phyloP scores from a whole-genome alignment of 495 filamentous ascomycete genomes.

The Lophiotrema nucula region DNA sequence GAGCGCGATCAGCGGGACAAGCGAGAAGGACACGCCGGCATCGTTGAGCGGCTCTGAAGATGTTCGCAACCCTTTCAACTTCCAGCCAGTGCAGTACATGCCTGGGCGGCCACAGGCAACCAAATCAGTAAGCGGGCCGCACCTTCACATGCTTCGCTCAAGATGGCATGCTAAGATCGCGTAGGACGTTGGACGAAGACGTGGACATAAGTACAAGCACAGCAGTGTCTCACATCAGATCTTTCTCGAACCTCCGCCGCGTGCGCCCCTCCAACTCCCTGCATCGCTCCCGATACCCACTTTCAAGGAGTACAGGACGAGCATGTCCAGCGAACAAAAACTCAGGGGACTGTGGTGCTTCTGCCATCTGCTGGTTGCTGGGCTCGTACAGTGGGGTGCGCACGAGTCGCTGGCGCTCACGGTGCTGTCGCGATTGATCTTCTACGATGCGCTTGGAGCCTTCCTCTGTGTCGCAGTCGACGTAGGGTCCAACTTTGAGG shows the following conservation, averaged over 20 bases:
- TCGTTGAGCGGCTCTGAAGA: slow-evolving; percentile 46
- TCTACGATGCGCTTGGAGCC: slow-evolving; percentile 91
- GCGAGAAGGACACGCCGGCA: slow-evolving; percentile 39
- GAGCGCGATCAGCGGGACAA: slow-evolving; percentile 27
- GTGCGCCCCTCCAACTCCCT: slow-evolving; percentile 85
- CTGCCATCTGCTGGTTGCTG: slow-evolving; percentile 78
- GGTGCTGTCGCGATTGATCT: slow-evolving; percentile 84
- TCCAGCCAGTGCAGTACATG: slow-evolving; percentile 65
- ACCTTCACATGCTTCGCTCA: neutral
- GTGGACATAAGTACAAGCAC: slow-evolving; percentile 97
- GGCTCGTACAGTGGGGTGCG: slow-evolving; percentile 78
- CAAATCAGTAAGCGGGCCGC: slow-evolving; percentile 68
- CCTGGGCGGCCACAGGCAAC: slow-evolving; percentile 69
- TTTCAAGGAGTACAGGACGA: slow-evolving; percentile 74
- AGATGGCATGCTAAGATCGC: too few species aligned
- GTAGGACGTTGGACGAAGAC: slow-evolving; percentile 75
- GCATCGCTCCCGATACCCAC: slow-evolving; percentile 93
- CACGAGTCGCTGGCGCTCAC: slow-evolving; percentile 89
- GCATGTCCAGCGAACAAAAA: slow-evolving; percentile 84
- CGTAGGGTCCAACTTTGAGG: slow-evolving; percentile 91
- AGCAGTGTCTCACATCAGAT: slow-evolving; percentile 95
- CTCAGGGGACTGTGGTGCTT: slow-evolving; percentile 83
- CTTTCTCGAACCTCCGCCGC: slow-evolving; percentile 88
- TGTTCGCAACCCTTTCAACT: slow-evolving; percentile 78
- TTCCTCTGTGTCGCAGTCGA: slow-evolving; percentile 92